These are phyloP conservation scores for Mesotaenium endlicherianum DNA, from an alignment of 139 green algal species.

Conservation along the genomic window DNA sequence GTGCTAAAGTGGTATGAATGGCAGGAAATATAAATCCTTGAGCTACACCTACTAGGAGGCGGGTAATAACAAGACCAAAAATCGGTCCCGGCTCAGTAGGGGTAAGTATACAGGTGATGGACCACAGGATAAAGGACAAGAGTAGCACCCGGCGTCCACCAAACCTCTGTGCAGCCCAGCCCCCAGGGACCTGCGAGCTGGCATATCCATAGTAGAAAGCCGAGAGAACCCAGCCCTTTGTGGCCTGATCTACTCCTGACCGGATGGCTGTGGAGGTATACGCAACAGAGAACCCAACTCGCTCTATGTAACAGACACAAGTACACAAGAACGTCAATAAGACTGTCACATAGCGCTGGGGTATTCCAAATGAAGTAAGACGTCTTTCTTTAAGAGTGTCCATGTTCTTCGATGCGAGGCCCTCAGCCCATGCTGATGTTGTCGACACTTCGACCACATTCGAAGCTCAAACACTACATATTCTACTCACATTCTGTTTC, in stretches of 20 bases:
- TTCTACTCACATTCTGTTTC: no score
- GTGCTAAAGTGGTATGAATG: slow-evolving; percentile 89
- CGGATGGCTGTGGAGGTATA: slow-evolving; percentile 79
- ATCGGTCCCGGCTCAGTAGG: slow-evolving; percentile 52
- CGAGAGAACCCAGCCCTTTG: slow-evolving; percentile 85
- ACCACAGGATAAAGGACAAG: slow-evolving; percentile 82
- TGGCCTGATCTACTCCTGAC: slow-evolving; percentile 55
- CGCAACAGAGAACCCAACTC: slow-evolving; percentile 91
- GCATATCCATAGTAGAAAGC: slow-evolving; percentile 97
- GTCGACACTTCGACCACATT: no score
- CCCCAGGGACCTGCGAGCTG: slow-evolving; percentile 91
- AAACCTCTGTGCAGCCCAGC: slow-evolving; percentile 84
- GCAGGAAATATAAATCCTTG: slow-evolving; percentile 94
- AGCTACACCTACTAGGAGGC: slow-evolving; percentile 77
- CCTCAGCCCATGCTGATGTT: no score
- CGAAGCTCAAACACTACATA: no score
- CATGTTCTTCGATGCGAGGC: no score
- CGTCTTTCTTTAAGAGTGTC: neutral
- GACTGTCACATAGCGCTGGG: slow-evolving; percentile 48
- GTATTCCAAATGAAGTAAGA: neutral
- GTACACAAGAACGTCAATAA: slow-evolving; percentile 77
- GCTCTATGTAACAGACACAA: slow-evolving; percentile 86
- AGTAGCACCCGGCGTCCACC: slow-evolving; percentile 79
- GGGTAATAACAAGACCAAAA: slow-evolving; percentile 46
- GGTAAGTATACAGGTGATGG: slow-evolving; percentile 71